A percentile compares a stretch with the other conserved stretches of the same genome.
Conservation (phyloP, 2,329 filamentous ascomycete species). For the Geosmithia putterillii region DNA sequence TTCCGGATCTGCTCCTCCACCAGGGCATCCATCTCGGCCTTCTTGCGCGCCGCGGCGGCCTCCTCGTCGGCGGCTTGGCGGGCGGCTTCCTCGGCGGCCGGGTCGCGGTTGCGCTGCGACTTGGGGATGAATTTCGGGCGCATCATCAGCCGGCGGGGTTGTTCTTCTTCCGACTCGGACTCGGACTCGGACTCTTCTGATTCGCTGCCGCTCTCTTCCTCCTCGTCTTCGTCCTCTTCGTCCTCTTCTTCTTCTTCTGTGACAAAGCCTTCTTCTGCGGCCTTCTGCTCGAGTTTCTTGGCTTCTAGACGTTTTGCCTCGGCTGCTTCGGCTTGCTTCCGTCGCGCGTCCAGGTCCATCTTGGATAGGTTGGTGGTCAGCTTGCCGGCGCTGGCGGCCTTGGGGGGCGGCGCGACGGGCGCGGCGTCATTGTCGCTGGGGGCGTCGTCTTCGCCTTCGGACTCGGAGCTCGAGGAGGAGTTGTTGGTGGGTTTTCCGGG, state of each 20-base stretch:
- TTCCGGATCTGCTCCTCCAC: constrained; percentile 83
- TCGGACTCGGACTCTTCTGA: constrained; percentile 30
- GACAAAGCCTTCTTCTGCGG: constrained; percentile 50
- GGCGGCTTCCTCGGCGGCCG: constrained; percentile 17
- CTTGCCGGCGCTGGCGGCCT: constrained; percentile 41
- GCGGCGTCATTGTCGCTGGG: constrained; percentile 19
- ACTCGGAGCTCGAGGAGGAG: constrained; percentile 41
- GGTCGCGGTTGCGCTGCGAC: constrained; percentile 30
- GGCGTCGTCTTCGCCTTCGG: constrained; percentile 27
- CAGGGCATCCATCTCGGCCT: constrained; percentile 58
- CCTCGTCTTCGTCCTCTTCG: constrained; percentile 13
- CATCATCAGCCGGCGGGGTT: constrained; percentile 43
- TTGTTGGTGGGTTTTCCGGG: constrained; percentile 64
- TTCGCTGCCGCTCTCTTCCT: constrained; percentile 27
- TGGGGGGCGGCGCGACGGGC: constrained; percentile 42
- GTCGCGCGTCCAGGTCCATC: constrained; percentile 36
- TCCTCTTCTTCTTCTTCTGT: constrained; percentile 30
- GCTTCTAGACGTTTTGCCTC: constrained; percentile 34
- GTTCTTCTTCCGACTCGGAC: constrained; percentile 42
- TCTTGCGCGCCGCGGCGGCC: constrained; percentile 51
- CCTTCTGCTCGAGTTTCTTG: constrained; percentile 28
- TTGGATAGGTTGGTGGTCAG: constrained; percentile 41
- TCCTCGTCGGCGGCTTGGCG: constrained; percentile 42
- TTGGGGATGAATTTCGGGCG: constrained; percentile 54
- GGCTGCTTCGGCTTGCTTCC: constrained; percentile 30